A percentile compares a stretch with the other conserved stretches of the same genome.
Conservation (phyloP, 2,329 filamentous ascomycete species). For the Colletotrichum tropicicola region DNA sequence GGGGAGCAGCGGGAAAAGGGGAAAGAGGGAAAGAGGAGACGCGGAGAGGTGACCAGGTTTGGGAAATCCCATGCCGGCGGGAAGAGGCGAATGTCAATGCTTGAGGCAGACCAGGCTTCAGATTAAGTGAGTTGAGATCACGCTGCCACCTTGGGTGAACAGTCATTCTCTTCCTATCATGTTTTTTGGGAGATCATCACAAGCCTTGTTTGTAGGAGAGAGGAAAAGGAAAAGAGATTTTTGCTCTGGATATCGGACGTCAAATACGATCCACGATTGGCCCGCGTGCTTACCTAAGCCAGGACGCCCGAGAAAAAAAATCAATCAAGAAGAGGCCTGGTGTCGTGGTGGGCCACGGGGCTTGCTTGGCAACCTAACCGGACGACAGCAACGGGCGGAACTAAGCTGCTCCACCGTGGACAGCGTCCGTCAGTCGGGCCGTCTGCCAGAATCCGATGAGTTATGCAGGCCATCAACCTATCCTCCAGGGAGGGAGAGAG, state of each 20-base stretch:
- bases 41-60: neutral
- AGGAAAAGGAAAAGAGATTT: slow-evolving; percentile 35
- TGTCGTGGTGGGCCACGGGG: slow-evolving; percentile 12
- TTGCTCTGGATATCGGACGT: slow-evolving; percentile 25
- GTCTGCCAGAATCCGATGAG: slow-evolving; percentile 13
- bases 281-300: slow-evolving; percentile 17
- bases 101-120: slow-evolving; percentile 56
- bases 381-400: neutral
- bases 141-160: slow-evolving; percentile 56
- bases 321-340: too few relatives aligned
- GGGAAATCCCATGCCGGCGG: slow-evolving; percentile 1
- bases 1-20: neutral
- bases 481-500: neutral
- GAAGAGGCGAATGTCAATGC: slow-evolving; percentile 4
- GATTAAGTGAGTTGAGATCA: slow-evolving; percentile 70
- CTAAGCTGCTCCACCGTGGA: slow-evolving; percentile 6
- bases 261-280: slow-evolving; percentile 22
- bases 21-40: slow-evolving; percentile 25
- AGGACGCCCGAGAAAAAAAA: neutral
- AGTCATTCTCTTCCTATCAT: slow-evolving; percentile 78
- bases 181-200: slow-evolving; percentile 67
- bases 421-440: slow-evolving; percentile 4
- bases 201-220: slow-evolving; percentile 54
- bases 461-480: slow-evolving; percentile 19
- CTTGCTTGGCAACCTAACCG: neutral